Percentiles rank a stretch among this genome's conserved stretches.
These are phyloP conservation scores for Colletotrichum orbiculare DNA, from an alignment of 2,329 filamentous ascomycete genomes.

Conservation along the genomic window DNA sequence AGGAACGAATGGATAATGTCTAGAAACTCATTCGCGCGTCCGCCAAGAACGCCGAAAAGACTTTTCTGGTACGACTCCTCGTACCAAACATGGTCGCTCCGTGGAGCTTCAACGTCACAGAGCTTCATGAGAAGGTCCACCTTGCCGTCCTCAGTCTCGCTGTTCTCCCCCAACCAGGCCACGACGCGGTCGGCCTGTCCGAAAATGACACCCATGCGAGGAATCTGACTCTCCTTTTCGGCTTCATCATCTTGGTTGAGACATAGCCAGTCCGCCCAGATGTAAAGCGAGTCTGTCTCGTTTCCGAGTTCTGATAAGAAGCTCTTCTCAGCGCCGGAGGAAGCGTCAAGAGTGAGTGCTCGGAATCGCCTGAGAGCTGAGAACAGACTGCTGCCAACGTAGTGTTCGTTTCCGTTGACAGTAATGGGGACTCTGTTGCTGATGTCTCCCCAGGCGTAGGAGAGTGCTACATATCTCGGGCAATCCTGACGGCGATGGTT, in stretches of 20 bases:
- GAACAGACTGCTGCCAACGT: background rate
- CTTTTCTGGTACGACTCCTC: background rate
- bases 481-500: background rate
- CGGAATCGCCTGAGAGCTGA: background rate
- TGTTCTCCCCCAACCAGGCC: background rate
- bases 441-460: background rate
- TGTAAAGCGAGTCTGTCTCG: background rate
- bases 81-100: background rate
- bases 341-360: background rate
- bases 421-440: background rate
- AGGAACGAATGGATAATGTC: background rate
- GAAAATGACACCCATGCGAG: background rate
- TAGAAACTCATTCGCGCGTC: background rate
- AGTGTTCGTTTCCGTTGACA: background rate
- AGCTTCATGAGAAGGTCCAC: background rate
- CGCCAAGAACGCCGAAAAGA: background rate
- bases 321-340: background rate
- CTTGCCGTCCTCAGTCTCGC: background rate
- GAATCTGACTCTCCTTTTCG: conserved; percentile 43
- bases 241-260: conserved; percentile 50
- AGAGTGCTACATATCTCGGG: background rate
- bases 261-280: conserved; percentile 52
- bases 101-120: background rate
- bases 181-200: background rate
- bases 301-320: background rate